Conservation (phyloP, 2,329 filamentous ascomycete genomes). For the Juglanconis sp. region DNA sequence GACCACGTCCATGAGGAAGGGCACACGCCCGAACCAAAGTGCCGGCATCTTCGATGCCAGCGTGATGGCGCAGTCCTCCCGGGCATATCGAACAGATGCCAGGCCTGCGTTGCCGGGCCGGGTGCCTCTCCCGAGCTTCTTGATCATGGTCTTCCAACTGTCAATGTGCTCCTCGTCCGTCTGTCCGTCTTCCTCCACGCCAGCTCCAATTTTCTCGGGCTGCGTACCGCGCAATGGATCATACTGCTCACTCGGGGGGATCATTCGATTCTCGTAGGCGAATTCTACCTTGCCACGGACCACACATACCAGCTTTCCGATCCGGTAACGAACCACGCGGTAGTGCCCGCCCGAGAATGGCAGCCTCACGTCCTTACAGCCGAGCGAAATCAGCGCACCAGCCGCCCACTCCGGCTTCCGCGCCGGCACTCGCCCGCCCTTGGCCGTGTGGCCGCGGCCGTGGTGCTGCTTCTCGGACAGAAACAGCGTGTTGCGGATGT, state of each 20-base stretch:
- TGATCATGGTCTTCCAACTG: constrained; percentile 3
- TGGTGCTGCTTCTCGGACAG: not conserved
- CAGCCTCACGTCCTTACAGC: not conserved
- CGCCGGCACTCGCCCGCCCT: not conserved
- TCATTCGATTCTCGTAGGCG: not conserved
- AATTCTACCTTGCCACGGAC: constrained; percentile 13
- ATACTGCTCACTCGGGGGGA: not conserved
- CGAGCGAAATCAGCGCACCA: not conserved
- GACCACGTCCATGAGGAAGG: constrained; percentile 9
- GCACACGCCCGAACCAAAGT: constrained; percentile 13
- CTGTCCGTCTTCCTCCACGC: not conserved
- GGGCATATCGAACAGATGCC: not conserved
- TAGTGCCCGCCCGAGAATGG: constrained; percentile 6
- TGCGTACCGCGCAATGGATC: not conserved
- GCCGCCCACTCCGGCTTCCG: constrained; percentile 4
- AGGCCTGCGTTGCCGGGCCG: not conserved
- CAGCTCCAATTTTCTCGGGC: not conserved
- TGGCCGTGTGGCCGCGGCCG: constrained; percentile 2
- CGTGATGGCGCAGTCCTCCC: not conserved
- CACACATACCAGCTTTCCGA: constrained; percentile 1
- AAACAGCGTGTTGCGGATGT: constrained; percentile 11
- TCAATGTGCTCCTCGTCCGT: not conserved
- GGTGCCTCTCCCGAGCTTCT: not conserved
- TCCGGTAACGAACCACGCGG: constrained; percentile 8
- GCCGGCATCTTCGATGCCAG: not conserved